phyloP scores from a whole-genome alignment of 2,329 filamentous ascomycete genomes.

The Aspergillus puulaauensis region DNA sequence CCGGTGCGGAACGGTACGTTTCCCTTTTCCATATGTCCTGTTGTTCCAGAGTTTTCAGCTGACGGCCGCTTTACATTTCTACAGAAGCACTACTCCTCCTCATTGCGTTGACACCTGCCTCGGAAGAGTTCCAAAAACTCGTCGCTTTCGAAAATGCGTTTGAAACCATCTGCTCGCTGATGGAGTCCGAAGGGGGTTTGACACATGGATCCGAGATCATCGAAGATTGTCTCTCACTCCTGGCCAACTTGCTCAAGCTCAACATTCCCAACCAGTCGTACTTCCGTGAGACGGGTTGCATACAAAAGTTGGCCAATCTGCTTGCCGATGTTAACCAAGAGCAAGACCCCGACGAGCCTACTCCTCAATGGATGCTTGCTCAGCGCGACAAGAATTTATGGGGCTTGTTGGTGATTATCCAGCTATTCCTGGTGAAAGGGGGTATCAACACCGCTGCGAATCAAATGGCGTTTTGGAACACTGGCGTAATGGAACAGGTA shows the following conservation, averaged over 20 bases:
- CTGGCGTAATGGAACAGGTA: slow-evolving; percentile 75
- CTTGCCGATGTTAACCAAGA: slow-evolving; percentile 61
- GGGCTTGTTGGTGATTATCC: slow-evolving; percentile 80
- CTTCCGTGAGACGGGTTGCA: slow-evolving; percentile 86
- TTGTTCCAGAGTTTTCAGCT: slow-evolving; percentile 3
- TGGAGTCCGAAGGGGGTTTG: slow-evolving; percentile 78
- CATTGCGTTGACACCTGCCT: slow-evolving; percentile 82
- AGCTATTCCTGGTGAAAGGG: slow-evolving; percentile 81
- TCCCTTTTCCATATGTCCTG: not conserved
- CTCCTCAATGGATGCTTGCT: slow-evolving; percentile 71
- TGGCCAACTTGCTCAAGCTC: slow-evolving; percentile 82
- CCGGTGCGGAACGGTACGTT: slow-evolving; percentile 71
- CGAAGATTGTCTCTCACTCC: slow-evolving; percentile 86
- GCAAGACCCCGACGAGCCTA: slow-evolving; percentile 56
- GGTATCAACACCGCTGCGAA: slow-evolving; percentile 78
- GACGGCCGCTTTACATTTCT: slow-evolving; percentile 15
- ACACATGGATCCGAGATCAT: slow-evolving; percentile 80
- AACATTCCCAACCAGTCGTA: slow-evolving; percentile 92
- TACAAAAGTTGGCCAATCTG: slow-evolving; percentile 69
- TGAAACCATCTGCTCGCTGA: slow-evolving; percentile 78
- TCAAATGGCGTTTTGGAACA: slow-evolving; percentile 80
- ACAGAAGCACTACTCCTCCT: slow-evolving; percentile 78
- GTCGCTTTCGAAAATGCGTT: slow-evolving; percentile 96
- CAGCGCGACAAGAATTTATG: slow-evolving; percentile 89
- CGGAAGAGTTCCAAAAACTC: slow-evolving; percentile 86